Evolutionary conservation across 257 asterid species (phyloP), one percentile per base, ranked within the genome.

Genomic region (Anisodus tanguticus): DNA sequence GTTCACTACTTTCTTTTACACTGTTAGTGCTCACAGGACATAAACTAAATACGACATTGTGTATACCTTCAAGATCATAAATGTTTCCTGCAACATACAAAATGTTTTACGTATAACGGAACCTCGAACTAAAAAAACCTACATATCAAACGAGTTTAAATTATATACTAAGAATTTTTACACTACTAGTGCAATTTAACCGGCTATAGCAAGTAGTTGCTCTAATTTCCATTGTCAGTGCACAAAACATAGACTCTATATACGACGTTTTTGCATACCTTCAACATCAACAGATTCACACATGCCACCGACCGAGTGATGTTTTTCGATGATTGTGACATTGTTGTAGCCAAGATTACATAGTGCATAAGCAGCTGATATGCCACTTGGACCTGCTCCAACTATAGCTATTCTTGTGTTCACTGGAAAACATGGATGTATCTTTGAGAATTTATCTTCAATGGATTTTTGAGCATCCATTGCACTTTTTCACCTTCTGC

Each of bases 371-470:
- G 98, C 97, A 7, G 98, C 92, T 17, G 98, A 93, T 85, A 94
- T 69, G 6, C 98, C 98, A 79, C 98, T 93, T 5, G 98, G 97
- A 22, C 98, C 98, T 15, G 92, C 98, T 19, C 97, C 98, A 82
- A 94, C 81, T 64, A 93, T 84, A 5, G 91, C 98, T 22, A 94
- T 91, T 66, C 93, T 88, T 37, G 95, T 89, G 57, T 89, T 76
- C 86, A 91, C 89, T 0, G 94, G 90, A 86, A 87, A 89, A 82
- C 87, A 63, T 39, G 98, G 98, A 84, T 94, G 98, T 3, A 90
- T 88, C 92, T 93, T 91, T 31, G 90, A 84, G 82, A 88, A 91
- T 79, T 81, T 88, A 82, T 93, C 95, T 62, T 93, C 97, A 16
- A 90, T 82, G 31, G 93, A 83, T 82, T 86, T 93, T 35, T 86